phyloP scores from a whole-genome alignment of 306 rosid genomes.

The Citrullus amarus region DNA sequence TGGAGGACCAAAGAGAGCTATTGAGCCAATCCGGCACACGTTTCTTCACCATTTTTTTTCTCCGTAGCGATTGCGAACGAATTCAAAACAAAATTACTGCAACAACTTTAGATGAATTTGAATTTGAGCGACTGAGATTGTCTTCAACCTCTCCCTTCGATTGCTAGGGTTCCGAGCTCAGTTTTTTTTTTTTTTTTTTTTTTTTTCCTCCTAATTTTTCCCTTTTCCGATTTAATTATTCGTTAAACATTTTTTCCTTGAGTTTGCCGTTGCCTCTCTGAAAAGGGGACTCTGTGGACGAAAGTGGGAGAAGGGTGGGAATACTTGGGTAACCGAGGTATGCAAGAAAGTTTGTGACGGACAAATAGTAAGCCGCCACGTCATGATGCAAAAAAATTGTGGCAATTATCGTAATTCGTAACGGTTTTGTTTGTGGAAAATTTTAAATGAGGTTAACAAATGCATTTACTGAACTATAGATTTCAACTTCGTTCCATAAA shows the following conservation, averaged over 20 bases:
- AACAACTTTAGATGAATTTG: neutral
- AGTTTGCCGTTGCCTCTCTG: conserved; percentile 7
- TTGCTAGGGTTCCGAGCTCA: conserved; percentile 7
- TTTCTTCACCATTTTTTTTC: conserved; percentile 50
- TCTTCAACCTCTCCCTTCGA: neutral
- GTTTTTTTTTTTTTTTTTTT: neutral
- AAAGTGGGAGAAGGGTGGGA: conserved; percentile 9
- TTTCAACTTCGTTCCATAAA: neutral
- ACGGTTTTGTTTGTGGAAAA: too few species aligned
- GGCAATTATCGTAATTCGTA: neutral
- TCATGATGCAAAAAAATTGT: neutral
- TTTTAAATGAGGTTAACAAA: neutral
- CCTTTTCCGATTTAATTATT: neutral
- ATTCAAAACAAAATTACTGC: neutral
- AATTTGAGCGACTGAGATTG: neutral
- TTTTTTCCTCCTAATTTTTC: neutral
- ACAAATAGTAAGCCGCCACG: neutral
- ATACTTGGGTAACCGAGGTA: neutral
- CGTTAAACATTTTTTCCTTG: neutral
- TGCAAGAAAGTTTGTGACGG: neutral
- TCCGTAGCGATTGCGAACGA: neutral
- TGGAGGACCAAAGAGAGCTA: conserved; percentile 76
- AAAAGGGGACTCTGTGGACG: conserved; percentile 2
- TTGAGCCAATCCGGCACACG: conserved; percentile 97
- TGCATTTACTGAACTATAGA: neutral